phyloP scores from a whole-genome alignment of 768 basidiomycete species.

The Boletus reticuloceps region DNA sequence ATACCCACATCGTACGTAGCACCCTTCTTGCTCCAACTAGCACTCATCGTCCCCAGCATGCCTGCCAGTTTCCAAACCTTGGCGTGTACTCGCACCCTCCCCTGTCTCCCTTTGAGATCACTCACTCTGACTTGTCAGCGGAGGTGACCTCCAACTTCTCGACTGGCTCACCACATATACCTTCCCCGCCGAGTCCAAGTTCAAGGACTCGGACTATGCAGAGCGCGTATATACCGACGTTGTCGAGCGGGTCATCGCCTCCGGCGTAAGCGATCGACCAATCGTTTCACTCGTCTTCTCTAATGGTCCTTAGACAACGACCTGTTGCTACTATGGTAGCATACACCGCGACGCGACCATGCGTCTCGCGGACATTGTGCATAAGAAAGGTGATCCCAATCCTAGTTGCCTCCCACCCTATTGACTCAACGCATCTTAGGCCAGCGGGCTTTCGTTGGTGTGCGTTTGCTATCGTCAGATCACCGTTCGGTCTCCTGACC shows the following conservation, averaged over 20 bases:
- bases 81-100: constrained; percentile 28
- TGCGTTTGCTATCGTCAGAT: constrained; percentile 36
- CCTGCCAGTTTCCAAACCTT: constrained; percentile 43
- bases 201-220: constrained; percentile 69
- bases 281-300: constrained; percentile 2
- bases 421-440: constrained; percentile 39
- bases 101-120: not conserved
- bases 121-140: constrained; percentile 42
- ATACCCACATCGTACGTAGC: constrained; percentile 81
- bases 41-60: constrained; percentile 25
- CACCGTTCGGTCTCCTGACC: constrained; percentile 1
- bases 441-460: constrained; percentile 84
- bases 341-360: constrained; percentile 81
- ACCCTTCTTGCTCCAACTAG: not conserved
- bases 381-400: constrained; percentile 48
- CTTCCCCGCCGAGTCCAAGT: constrained; percentile 84
- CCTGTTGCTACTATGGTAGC: constrained; percentile 88
- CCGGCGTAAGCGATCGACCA: constrained; percentile 56
- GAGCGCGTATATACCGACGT: constrained; percentile 63
- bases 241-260: constrained; percentile 66
- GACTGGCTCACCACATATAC: constrained; percentile 86
- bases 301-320: constrained; percentile 64
- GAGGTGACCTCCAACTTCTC: constrained; percentile 81
- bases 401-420: not conserved
- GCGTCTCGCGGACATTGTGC: constrained; percentile 72